Evolutionary conservation across 495 filamentous ascomycete species (phyloP).

Genomic region (Neurospora africana): DNA sequence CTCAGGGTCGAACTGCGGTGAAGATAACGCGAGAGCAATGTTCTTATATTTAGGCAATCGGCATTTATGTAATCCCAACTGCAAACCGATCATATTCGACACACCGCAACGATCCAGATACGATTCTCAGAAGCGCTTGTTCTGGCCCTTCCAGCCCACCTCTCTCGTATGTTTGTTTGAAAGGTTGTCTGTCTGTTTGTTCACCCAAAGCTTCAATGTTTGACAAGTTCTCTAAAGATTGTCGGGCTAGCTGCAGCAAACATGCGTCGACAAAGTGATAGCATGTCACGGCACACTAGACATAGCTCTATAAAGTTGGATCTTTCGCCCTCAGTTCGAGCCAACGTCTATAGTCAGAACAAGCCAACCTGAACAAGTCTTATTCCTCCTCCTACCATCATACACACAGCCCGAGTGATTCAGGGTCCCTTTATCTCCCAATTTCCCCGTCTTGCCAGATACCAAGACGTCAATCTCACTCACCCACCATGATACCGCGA

Average conservation of each 20-base stretch:
- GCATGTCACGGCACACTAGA: neutral
- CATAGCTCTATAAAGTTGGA: neutral
- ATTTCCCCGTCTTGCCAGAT: neutral
- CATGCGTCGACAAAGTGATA: neutral
- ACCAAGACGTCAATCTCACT: neutral
- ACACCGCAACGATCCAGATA: neutral
- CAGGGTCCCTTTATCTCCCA: neutral
- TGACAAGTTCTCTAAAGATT: neutral
- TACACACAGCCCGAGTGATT: neutral
- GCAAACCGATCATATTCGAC: neutral
- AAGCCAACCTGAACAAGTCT: neutral
- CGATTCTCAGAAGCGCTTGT: neutral
- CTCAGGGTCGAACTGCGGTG: constrained; percentile 53
- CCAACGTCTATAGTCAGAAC: neutral
- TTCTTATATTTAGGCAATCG: neutral
- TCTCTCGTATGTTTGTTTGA: neutral
- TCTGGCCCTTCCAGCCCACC: neutral
- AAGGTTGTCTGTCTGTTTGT: neutral
- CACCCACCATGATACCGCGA: constrained; percentile 2
- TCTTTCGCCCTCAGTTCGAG: neutral
- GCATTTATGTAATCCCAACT: neutral
- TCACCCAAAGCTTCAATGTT: neutral
- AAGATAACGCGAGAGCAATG: neutral
- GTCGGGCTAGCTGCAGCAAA: neutral
- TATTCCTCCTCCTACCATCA: neutral